These are phyloP conservation scores for Podospora bellae-mahoneyi DNA, from an alignment of 495 filamentous ascomycete genomes.

Conservation along the genomic window DNA sequence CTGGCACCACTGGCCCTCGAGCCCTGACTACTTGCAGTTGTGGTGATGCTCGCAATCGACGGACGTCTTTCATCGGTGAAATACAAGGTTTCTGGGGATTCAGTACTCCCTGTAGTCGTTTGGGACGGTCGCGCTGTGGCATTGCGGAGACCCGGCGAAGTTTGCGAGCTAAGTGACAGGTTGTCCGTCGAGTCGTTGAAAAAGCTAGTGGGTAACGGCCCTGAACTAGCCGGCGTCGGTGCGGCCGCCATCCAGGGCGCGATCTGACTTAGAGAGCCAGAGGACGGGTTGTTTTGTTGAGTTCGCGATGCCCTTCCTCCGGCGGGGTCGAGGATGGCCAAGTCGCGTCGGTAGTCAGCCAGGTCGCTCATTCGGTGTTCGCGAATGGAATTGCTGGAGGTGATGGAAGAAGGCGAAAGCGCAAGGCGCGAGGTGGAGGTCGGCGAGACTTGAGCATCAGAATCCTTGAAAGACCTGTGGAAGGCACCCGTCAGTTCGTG, in stretches of 20 bases:
- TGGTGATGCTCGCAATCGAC: constrained; percentile 79
- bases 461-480: constrained; percentile 36
- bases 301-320: constrained; percentile 49
- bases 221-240: constrained; percentile 31
- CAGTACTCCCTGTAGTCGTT: constrained; percentile 51
- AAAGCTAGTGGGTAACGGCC: constrained; percentile 47
- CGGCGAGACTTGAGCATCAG: constrained; percentile 51
- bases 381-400: constrained; percentile 46
- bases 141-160: constrained; percentile 65
- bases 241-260: constrained; percentile 47
- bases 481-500: constrained; percentile 28
- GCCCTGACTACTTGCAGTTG: constrained; percentile 83
- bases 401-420: constrained; percentile 47
- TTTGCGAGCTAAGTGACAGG: constrained; percentile 53
- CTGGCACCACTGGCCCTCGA: constrained; percentile 72
- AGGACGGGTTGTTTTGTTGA: constrained; percentile 52
- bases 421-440: constrained; percentile 45
- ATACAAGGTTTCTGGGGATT: constrained; percentile 63
- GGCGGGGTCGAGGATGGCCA: constrained; percentile 63
- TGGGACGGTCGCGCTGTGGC: constrained; percentile 53
- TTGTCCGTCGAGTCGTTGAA: constrained; percentile 67
- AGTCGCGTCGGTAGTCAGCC: constrained; percentile 64
- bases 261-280: constrained; percentile 43
- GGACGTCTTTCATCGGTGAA: constrained; percentile 76
- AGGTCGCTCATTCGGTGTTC: constrained; percentile 54